A percentile compares a stretch with the other conserved stretches of the same genome.
phyloP scores from a whole-genome alignment of 805 yeast genomes.

The Groenewaldozyma salmanticensis region DNA sequence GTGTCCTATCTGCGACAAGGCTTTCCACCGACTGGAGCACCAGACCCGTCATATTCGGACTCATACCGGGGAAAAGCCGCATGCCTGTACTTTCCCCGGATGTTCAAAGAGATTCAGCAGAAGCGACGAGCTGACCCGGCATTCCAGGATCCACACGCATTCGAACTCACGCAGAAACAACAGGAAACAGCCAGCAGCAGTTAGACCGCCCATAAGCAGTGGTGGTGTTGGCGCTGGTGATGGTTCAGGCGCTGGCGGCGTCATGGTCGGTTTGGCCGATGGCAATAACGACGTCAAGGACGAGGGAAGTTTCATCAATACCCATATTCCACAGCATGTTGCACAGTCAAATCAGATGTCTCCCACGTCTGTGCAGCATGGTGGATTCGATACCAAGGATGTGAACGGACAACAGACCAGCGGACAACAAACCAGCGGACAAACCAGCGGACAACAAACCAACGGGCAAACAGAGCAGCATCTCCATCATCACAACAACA shows the following conservation, averaged over 20 bases:
- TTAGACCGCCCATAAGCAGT: constrained; percentile 6
- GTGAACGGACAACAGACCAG: background rate
- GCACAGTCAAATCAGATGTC: background rate
- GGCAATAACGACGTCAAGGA: constrained; percentile 5
- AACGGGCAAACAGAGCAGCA: too few relatives aligned
- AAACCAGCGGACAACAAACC: too few relatives aligned
- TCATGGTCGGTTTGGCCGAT: background rate
- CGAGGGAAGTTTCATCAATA: constrained; percentile 11
- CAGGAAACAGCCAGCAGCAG: too few relatives aligned
- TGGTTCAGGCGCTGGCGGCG: constrained; percentile 3
- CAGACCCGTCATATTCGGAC: constrained; percentile 87
- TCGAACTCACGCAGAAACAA: constrained; percentile 27
- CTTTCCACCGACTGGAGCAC: constrained; percentile 82
- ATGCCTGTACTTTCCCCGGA: constrained; percentile 74
- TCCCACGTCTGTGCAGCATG: background rate
- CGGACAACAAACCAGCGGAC: too few relatives aligned
- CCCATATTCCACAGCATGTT: background rate
- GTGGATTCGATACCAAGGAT: background rate
- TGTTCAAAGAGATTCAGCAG: constrained; percentile 74
- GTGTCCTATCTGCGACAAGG: constrained; percentile 76
- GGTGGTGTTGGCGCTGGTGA: constrained; percentile 7
- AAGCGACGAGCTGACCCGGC: constrained; percentile 80
- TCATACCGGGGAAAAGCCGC: constrained; percentile 91
- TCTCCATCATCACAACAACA: too few relatives aligned
- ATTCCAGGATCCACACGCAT: constrained; percentile 61